A percentile compares a stretch with the other conserved stretches of the same genome.
Evolutionary conservation across 371 early-diverging fungal genomes (phyloP).

Genomic region (Choanephora cucurbitarum): DNA sequence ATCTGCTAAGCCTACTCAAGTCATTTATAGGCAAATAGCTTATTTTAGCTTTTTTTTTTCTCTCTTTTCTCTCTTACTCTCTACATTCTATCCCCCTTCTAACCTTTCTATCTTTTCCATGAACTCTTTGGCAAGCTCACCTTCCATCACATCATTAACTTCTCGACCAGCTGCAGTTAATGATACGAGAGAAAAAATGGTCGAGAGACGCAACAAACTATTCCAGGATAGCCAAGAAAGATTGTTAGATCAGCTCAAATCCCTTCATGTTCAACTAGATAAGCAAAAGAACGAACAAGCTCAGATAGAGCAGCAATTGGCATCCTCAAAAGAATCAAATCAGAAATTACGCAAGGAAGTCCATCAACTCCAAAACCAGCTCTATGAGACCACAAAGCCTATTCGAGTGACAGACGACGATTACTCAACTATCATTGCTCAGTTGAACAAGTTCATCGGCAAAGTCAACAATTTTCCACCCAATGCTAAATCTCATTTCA

Average conservation of each 20-base stretch:
- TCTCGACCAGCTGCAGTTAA: background rate
- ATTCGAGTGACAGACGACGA: conserved; percentile 29
- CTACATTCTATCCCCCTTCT: too few species aligned
- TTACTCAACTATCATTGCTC: conserved; percentile 21
- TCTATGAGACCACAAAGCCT: conserved; percentile 16
- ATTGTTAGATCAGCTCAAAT: conserved; percentile 2
- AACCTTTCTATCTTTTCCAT: too few species aligned
- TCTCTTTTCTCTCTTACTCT: too few species aligned
- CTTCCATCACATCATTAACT: background rate
- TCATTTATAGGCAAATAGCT: too few species aligned
- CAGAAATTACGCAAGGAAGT: background rate
- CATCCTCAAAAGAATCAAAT: background rate
- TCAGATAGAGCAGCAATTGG: background rate
- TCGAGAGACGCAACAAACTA: background rate
- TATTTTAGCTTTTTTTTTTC: too few species aligned
- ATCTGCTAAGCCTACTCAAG: too few species aligned
- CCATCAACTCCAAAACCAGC: conserved; percentile 12
- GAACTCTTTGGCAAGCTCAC: too few species aligned
- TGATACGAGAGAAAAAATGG: conserved; percentile 8
- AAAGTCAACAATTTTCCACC: conserved; percentile 24
- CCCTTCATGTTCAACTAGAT: background rate
- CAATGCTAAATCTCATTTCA: conserved; percentile 12
- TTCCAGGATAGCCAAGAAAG: background rate
- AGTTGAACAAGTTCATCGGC: conserved; percentile 17
- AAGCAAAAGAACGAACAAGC: background rate